Evolutionary conservation across 139 green algal species (phyloP).

Genomic region (Axilococcus clingmanii): DNA sequence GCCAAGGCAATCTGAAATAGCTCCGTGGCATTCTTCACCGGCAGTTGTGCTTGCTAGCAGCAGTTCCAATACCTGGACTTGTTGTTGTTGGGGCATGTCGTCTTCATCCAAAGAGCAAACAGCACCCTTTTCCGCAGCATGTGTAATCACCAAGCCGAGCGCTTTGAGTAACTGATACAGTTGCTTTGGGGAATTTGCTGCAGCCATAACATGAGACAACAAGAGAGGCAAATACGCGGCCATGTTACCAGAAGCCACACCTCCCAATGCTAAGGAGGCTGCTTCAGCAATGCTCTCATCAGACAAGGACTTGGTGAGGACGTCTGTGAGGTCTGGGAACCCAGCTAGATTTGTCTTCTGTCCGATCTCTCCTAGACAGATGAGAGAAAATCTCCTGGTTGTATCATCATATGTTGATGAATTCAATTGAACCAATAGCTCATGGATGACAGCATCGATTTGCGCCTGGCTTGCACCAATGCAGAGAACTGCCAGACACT

Average conservation of each 20-base stretch:
- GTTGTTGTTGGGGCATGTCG: not conserved
- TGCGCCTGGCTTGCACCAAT: slow-evolving; percentile 20
- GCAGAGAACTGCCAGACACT: slow-evolving; percentile 70
- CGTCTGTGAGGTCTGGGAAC: slow-evolving; percentile 30
- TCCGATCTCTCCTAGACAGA: slow-evolving; percentile 81
- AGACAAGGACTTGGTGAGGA: slow-evolving; percentile 14
- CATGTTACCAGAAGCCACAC: slow-evolving; percentile 64
- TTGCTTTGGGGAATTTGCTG: slow-evolving; percentile 17
- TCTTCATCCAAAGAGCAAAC: not conserved
- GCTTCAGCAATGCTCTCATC: slow-evolving; percentile 71
- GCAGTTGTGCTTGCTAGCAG: not conserved
- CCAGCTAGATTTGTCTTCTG: slow-evolving; percentile 51
- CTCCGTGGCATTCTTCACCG: slow-evolving; percentile 83
- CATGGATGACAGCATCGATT: slow-evolving; percentile 27
- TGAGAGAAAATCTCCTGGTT: slow-evolving; percentile 61
- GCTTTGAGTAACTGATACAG: slow-evolving; percentile 65
- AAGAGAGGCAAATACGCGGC: slow-evolving; percentile 68
- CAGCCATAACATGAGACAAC: slow-evolving; percentile 40
- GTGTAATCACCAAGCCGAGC: slow-evolving; percentile 76
- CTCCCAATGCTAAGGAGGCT: slow-evolving; percentile 73
- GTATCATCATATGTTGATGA: not conserved
- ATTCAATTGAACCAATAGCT: slow-evolving; percentile 32
- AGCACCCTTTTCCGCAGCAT: slow-evolving; percentile 10
- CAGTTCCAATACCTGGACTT: not conserved
- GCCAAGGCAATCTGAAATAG: slow-evolving; percentile 91